phyloP scores from a whole-genome alignment of 2,329 filamentous ascomycete species.

The Penicillium frequentans region DNA sequence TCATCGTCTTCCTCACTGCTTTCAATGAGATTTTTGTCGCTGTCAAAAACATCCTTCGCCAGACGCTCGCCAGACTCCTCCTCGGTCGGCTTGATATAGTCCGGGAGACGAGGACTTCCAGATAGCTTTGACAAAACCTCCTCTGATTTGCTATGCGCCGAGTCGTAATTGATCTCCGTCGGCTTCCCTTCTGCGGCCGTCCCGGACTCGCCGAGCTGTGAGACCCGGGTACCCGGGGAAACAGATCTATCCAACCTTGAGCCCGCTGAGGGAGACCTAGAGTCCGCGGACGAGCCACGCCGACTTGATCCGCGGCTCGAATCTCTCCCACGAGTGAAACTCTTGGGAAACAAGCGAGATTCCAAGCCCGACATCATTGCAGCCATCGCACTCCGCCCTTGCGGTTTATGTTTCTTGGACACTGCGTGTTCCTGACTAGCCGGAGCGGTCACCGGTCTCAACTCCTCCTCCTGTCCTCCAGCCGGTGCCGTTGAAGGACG shows the following conservation, averaged over 20 bases:
- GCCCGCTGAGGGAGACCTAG: slow-evolving; percentile 27
- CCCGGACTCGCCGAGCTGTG: neutral
- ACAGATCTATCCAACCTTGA: slow-evolving; percentile 28
- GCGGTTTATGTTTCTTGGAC: slow-evolving; percentile 16
- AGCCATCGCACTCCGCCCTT: slow-evolving; percentile 47
- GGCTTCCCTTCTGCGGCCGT: neutral
- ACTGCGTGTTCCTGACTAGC: slow-evolving; percentile 4
- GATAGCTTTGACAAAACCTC: slow-evolving; percentile 65
- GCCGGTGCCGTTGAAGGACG: slow-evolving; percentile 6
- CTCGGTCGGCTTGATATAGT: slow-evolving; percentile 57
- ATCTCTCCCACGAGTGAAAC: slow-evolving; percentile 37
- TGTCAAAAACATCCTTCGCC: slow-evolving; percentile 69
- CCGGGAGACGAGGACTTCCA: slow-evolving; percentile 61
- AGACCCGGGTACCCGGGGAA: slow-evolving; percentile 35
- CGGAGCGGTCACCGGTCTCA: slow-evolving; percentile 11
- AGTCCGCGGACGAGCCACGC: slow-evolving; percentile 41
- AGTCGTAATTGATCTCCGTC: slow-evolving; percentile 40
- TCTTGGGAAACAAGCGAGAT: slow-evolving; percentile 33
- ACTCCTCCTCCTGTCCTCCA: slow-evolving; percentile 7
- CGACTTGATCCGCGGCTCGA: slow-evolving; percentile 41
- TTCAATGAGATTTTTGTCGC: slow-evolving; percentile 62
- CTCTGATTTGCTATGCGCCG: slow-evolving; percentile 70
- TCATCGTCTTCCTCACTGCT: slow-evolving; percentile 64
- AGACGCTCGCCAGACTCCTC: slow-evolving; percentile 53
- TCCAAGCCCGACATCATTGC: slow-evolving; percentile 45